Conservation (phyloP, 768 basidiomycete genomes). For the Tylopilus plumbeoviolaceoides region DNA sequence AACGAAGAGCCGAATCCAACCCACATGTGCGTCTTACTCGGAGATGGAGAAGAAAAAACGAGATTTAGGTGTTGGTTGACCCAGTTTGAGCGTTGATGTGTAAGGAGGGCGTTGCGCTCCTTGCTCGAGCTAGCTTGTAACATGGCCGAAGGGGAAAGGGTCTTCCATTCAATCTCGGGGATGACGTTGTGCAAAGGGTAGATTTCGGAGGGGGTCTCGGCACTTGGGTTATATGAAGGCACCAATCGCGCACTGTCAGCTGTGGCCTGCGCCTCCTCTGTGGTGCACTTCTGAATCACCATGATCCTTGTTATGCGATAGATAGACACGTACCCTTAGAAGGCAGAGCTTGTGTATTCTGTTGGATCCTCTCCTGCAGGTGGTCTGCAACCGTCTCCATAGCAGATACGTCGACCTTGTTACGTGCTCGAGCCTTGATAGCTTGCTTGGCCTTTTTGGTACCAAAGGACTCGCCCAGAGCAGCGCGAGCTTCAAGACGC, state of each 20-base stretch:
- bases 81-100: constrained; percentile 65
- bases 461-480: constrained; percentile 91
- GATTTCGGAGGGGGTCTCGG: constrained; percentile 65
- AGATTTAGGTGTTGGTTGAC: constrained; percentile 59
- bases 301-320: not conserved
- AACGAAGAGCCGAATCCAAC: constrained; percentile 21
- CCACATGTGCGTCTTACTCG: constrained; percentile 61
- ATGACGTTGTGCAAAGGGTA: constrained; percentile 76
- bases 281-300: constrained; percentile 1
- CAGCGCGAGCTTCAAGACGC: constrained; percentile 60
- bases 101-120: constrained; percentile 54
- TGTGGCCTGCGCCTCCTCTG: constrained; percentile 65
- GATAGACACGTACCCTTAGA: constrained; percentile 52
- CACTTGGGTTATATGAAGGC: constrained; percentile 66
- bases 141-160: constrained; percentile 55
- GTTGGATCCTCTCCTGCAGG: constrained; percentile 80
- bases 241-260: constrained; percentile 68
- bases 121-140: constrained; percentile 45
- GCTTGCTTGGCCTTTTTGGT: constrained; percentile 90
- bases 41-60: constrained; percentile 37
- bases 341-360: constrained; percentile 63
- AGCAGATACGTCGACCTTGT: constrained; percentile 82
- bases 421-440: constrained; percentile 82
- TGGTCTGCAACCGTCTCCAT: constrained; percentile 82
- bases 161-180: constrained; percentile 75